Percentiles rank a stretch among this genome's conserved stretches.
These are phyloP conservation scores for Populus hybrid DNA, from an alignment of 441 rosid genomes.

Conservation along the genomic window DNA sequence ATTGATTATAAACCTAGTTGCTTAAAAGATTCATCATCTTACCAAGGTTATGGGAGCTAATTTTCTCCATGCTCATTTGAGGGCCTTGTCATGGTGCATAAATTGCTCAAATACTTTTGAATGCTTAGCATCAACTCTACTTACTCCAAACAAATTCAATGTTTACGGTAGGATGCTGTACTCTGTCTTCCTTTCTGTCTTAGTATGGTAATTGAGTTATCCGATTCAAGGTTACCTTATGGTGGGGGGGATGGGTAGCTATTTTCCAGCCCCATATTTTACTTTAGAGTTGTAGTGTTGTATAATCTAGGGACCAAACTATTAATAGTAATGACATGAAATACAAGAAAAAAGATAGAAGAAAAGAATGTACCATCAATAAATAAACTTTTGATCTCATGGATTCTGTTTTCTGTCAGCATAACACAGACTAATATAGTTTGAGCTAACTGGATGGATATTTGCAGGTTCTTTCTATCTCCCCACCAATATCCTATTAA, in stretches of 20 bases:
- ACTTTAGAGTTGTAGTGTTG: neutral
- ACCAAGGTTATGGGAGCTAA: neutral
- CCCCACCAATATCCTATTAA: conserved; percentile 82
- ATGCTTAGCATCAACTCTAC: neutral
- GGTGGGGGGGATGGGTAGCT: neutral
- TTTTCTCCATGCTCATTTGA: neutral
- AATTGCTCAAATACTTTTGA: neutral
- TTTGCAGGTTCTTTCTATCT: conserved; percentile 84
- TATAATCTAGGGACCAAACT: neutral
- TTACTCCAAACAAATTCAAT: neutral
- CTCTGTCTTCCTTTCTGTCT: neutral
- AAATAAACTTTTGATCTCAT: neutral
- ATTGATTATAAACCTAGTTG: neutral
- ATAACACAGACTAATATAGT: neutral
- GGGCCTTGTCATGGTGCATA: neutral
- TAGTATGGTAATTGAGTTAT: neutral
- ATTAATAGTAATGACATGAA: neutral
- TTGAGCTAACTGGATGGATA: neutral
- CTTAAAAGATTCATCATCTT: neutral
- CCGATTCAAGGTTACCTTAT: neutral
- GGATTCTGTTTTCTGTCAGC: neutral
- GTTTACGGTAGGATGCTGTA: neutral
- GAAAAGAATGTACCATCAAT: neutral
- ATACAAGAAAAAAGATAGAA: neutral
- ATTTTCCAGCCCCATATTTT: neutral